Evolutionary conservation across 2,329 filamentous ascomycete species (phyloP), one percentile per base, ranked within the genome.

Genomic region (Phyllosticta ampelicida): DNA sequence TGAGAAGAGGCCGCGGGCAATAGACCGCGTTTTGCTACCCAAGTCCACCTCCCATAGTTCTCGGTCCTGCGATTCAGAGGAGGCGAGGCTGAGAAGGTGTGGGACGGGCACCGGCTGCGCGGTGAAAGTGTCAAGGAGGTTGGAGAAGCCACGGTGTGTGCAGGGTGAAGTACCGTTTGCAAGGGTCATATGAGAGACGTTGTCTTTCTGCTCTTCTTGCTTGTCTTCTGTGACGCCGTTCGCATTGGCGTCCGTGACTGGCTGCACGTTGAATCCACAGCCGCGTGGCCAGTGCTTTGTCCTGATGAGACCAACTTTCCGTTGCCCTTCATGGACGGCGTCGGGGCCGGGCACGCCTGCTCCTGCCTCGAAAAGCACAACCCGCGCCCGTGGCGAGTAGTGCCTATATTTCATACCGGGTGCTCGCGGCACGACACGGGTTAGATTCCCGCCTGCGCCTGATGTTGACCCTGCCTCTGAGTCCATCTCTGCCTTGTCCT

Each of bases 401-500:
- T 99, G 94, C 69, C 94, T 89, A 71, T 99, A 99, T 74, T 99
- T 99, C 94, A 99, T 99, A 0, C 94, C 94, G 0, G 94, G 94
- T 0, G 94, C 94, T 59, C 89, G 80, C 0, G 94, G 94, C 60
- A 64, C 66, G 54, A 81, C 83, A 5, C 82, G 48, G 58, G 64
- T 65, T 54, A 81, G 82, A 4, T 67, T 86, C 82, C 86, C 16
- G 82, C 78, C 65, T 89, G 83, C 16, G 83, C 82, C 59, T 80
- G 80, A 65, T 96, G 89, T 67, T 86, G 68, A 90, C 86, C 92
- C 92, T 29, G 36, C 2, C 26, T 44, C 65, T 54, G 81, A 82
- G 5, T 82, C 86, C 19, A 82, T 78, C 65, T 89, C 83, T 16
- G 83, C 83, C 59, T 80, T 80, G 66, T 96, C 90, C 67, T 86